phyloP scores from a whole-genome alignment of 208 protist species.

The Acanthamoeba healyi region DNA sequence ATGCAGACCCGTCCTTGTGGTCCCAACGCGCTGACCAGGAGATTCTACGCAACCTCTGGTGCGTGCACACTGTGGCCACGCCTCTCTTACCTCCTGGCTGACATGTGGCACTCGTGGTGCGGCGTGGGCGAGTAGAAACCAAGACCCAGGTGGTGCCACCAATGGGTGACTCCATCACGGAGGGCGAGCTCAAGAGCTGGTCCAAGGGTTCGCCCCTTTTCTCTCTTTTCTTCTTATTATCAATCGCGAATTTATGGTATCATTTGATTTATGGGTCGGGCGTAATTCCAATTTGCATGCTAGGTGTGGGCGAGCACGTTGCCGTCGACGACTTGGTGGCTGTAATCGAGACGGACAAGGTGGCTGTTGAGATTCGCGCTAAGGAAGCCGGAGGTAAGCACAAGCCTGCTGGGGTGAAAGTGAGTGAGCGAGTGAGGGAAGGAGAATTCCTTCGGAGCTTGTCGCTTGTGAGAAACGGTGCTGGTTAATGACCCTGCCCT shows the following conservation, averaged over 20 bases:
- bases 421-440: too few relatives aligned
- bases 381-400: slow-evolving; percentile 93
- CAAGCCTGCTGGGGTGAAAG: too few relatives aligned
- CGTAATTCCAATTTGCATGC: too few relatives aligned
- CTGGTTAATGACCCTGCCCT: too few relatives aligned
- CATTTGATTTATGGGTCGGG: too few relatives aligned
- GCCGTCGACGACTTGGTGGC: slow-evolving; percentile 97
- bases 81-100: not conserved
- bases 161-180: slow-evolving; percentile 98
- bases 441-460: not conserved
- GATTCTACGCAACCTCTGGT: not conserved
- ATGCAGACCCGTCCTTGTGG: not conserved
- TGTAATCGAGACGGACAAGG: slow-evolving; percentile 99
- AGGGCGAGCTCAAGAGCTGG: slow-evolving; percentile 97
- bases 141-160: slow-evolving; percentile 93
- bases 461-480: not conserved
- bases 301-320: slow-evolving; percentile 96
- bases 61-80: not conserved
- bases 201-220: slow-evolving; percentile 89
- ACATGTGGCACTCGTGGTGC: too few relatives aligned
- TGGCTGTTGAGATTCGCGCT: slow-evolving; percentile 96
- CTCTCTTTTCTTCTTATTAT: not conserved
- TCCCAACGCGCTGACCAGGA: not conserved
- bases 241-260: too few relatives aligned
- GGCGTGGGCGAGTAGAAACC: too few relatives aligned